phyloP scores from a whole-genome alignment of 2,329 filamentous ascomycete species.

The Colletotrichum tabaci region DNA sequence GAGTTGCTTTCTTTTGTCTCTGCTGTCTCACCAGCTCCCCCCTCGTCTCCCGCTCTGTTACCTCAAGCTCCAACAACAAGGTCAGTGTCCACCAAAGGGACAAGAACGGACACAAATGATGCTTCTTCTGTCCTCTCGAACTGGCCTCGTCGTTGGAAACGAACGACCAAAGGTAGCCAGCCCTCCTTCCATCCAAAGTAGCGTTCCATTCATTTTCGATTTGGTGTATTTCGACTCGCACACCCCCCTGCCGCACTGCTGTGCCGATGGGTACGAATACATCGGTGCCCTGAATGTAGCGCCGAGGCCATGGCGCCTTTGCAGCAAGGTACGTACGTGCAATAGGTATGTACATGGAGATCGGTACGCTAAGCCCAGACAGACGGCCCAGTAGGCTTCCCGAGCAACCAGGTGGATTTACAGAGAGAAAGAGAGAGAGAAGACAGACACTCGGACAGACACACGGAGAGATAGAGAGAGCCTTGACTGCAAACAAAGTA shows the following conservation, averaged over 20 bases:
- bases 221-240: neutral
- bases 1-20: neutral
- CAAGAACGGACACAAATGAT: neutral
- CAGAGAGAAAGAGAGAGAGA: neutral
- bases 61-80: neutral
- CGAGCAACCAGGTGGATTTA: too few species aligned
- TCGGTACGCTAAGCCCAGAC: neutral
- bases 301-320: neutral
- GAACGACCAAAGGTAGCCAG: neutral
- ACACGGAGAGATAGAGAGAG: neutral
- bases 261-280: neutral
- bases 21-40: neutral
- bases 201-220: neutral
- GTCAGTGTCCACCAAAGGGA: neutral
- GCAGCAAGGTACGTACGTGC: constrained; percentile 1
- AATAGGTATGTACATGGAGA: neutral
- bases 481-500: neutral
- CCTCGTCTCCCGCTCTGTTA: neutral
- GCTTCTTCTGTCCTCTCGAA: neutral
- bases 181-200: neutral
- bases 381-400: too few species aligned
- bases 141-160: neutral
- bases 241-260: neutral
- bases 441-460: too few species aligned
- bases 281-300: too few species aligned